Evolutionary conservation across 164 flowering plant species (phyloP).

Genomic region (Tinospora cordifolia): DNA sequence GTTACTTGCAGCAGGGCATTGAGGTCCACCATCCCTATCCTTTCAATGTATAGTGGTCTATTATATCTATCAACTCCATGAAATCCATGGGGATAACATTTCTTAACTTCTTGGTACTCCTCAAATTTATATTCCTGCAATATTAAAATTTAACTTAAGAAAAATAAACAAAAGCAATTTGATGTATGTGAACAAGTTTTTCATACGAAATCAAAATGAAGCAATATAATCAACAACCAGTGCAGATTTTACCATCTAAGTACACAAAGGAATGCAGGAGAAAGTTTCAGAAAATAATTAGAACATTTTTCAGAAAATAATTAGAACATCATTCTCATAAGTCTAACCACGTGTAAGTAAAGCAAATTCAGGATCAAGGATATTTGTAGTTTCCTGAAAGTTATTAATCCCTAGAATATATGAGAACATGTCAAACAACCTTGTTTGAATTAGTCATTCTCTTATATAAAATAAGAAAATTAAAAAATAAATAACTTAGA

Average conservation of each 20-base stretch:
- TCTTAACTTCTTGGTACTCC: constrained; percentile 47
- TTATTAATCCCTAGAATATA: no score
- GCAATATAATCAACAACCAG: background rate
- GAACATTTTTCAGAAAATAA: background rate
- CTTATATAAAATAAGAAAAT: no score
- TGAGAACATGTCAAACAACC: no score
- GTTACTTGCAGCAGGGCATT: constrained; percentile 38
- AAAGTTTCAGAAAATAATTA: background rate
- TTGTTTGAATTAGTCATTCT: no score
- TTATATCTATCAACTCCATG: constrained; percentile 67
- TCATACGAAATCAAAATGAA: background rate
- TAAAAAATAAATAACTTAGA: background rate
- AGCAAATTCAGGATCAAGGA: background rate
- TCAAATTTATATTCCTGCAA: constrained; percentile 52
- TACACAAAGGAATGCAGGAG: background rate
- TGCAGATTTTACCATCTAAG: background rate
- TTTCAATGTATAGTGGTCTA: constrained; percentile 62
- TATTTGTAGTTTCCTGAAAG: no score
- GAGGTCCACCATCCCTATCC: constrained; percentile 54
- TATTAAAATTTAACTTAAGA: constrained; percentile 1
- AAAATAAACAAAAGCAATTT: background rate
- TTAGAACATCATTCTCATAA: background rate
- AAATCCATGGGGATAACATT: constrained; percentile 66
- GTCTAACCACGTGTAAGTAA: background rate
- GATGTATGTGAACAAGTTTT: background rate